phyloP scores from a whole-genome alignment of 192 early-diverging fungal species.

The Kickxella alabastrina region DNA sequence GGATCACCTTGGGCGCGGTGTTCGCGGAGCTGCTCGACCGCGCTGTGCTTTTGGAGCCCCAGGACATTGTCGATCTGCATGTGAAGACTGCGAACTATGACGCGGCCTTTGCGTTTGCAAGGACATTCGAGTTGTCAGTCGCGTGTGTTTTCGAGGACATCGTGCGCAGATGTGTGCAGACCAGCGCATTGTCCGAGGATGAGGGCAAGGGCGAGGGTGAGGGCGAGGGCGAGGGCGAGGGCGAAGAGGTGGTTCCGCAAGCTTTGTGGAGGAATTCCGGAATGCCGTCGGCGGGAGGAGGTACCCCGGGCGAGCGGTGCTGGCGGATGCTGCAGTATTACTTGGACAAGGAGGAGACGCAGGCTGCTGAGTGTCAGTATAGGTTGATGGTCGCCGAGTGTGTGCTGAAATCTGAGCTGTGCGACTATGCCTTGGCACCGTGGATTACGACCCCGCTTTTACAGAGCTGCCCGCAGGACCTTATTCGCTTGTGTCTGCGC shows the following conservation, averaged over 20 bases:
- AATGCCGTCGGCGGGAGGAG: conserved; percentile 14
- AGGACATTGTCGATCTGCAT: conserved; percentile 38
- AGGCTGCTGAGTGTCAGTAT: conserved; percentile 6
- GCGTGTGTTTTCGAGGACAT: conserved; percentile 28
- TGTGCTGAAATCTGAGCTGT: conserved; percentile 16
- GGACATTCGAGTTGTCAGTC: conserved; percentile 22
- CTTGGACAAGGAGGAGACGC: conserved; percentile 21
- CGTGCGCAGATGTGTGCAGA: conserved; percentile 29
- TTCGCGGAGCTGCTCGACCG: conserved; percentile 39
- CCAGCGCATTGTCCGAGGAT: conserved; percentile 7
- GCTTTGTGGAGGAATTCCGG: conserved; percentile 35
- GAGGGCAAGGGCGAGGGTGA: conserved; percentile 1
- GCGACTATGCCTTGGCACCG: conserved; percentile 31
- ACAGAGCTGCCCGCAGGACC: conserved; percentile 35
- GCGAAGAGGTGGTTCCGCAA: conserved; percentile 20
- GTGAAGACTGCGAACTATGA: conserved; percentile 48
- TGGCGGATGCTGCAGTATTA: conserved; percentile 47
- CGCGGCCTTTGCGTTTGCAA: conserved; percentile 31
- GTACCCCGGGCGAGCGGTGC: conserved; percentile 26
- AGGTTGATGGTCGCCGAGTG: conserved; percentile 32
- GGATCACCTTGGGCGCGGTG: conserved; percentile 25
- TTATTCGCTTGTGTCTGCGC: conserved; percentile 43
- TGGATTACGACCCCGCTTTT: conserved; percentile 42
- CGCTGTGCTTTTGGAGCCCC: conserved; percentile 38
- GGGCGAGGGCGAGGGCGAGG: neutral